Evolutionary conservation across 2,329 filamentous ascomycete species (phyloP).

Genomic region (Amesomyces nigricolor): DNA sequence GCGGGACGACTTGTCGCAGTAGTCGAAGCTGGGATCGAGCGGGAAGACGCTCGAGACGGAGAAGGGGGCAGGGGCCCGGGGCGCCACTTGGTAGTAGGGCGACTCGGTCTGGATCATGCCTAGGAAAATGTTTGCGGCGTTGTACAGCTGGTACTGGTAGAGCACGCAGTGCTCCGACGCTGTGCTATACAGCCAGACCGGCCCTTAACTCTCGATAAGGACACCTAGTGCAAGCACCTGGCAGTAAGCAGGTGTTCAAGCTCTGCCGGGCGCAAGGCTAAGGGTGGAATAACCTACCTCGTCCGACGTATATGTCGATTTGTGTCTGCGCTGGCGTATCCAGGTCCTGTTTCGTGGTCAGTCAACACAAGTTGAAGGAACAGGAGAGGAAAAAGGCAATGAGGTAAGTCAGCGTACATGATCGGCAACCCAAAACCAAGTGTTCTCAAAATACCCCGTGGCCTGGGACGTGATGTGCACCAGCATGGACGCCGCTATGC

Average conservation of each 20-base stretch:
- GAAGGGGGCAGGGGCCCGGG: constrained; percentile 24
- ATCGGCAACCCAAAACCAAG: constrained; percentile 63
- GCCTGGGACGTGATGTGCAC: constrained; percentile 39
- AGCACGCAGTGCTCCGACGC: constrained; percentile 44
- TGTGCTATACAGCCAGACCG: constrained; percentile 36
- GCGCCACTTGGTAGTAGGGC: constrained; percentile 29
- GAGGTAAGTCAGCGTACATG: too few relatives aligned
- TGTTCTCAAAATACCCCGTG: constrained; percentile 47
- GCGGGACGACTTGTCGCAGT: neutral
- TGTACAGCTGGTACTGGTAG: constrained; percentile 44
- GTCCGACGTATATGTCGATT: constrained; percentile 25
- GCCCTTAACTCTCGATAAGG: constrained; percentile 25
- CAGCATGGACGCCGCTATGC: constrained; percentile 30
- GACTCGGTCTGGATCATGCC: constrained; percentile 38
- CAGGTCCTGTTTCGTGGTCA: constrained; percentile 21
- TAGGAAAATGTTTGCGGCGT: constrained; percentile 43
- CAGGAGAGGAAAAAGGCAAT: too few relatives aligned
- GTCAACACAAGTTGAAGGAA: too few relatives aligned
- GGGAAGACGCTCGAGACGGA: constrained; percentile 9
- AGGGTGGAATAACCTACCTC: too few relatives aligned
- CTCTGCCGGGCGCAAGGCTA: too few relatives aligned
- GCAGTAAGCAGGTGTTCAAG: too few relatives aligned
- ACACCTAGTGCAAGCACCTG: too few relatives aligned
- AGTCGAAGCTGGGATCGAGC: constrained; percentile 11
- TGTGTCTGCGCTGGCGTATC: neutral